Evolutionary conservation across 2,329 filamentous ascomycete species (phyloP).

Genomic region (Calonectria pauciramosa): DNA sequence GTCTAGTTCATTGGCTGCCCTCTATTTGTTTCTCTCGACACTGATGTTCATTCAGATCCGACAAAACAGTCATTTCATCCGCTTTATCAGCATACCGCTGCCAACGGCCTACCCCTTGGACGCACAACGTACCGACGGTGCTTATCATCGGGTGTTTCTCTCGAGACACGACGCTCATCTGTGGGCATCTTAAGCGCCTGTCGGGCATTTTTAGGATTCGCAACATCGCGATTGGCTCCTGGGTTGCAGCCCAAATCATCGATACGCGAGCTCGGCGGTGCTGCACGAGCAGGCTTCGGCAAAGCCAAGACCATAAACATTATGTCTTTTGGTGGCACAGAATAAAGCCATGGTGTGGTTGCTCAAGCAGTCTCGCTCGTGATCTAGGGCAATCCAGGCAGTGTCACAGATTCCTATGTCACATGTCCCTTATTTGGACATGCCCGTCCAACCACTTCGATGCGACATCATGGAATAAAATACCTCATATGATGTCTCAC

Average conservation of each 20-base stretch:
- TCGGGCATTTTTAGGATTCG: not conserved
- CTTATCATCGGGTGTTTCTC: not conserved
- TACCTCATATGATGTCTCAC: not conserved
- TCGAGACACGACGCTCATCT: not conserved
- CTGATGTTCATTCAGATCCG: not conserved
- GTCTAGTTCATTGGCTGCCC: not conserved
- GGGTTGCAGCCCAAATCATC: not conserved
- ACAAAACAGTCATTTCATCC: not conserved
- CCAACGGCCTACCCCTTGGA: not conserved
- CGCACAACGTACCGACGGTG: not conserved
- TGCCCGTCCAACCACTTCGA: not conserved
- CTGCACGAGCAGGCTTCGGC: not conserved
- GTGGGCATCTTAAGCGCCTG: not conserved
- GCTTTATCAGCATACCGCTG: not conserved
- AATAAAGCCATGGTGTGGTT: not conserved
- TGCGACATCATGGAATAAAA: not conserved
- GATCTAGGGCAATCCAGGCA: not conserved
- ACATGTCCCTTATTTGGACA: not conserved
- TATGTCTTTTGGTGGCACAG: not conserved
- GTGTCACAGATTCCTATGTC: not conserved
- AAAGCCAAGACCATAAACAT: not conserved
- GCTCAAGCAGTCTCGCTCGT: not conserved
- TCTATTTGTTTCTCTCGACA: not conserved
- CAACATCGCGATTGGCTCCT: not conserved
- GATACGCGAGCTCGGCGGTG: not conserved